These are phyloP conservation scores for Escovopsis sp. DNA, from an alignment of 2,329 filamentous ascomycete genomes.

Conservation along the genomic window DNA sequence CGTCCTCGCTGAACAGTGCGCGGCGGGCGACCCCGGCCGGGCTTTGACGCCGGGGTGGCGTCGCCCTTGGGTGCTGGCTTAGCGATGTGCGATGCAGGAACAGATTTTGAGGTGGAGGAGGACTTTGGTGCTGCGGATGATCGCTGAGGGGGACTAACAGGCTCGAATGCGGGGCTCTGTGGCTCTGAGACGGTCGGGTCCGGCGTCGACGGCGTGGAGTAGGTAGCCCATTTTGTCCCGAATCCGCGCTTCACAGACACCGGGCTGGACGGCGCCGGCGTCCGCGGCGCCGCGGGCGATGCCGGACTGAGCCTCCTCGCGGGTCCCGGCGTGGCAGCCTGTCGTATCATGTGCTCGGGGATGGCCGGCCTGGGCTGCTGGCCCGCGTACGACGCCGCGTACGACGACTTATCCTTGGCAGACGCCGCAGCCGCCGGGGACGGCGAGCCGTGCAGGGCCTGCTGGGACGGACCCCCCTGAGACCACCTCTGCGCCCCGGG, in stretches of 20 bases:
- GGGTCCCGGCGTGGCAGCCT: conserved; percentile 19
- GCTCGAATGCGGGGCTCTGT: conserved; percentile 41
- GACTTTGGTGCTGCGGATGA: conserved; percentile 18
- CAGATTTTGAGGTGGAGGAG: conserved; percentile 18
- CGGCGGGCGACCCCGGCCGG: conserved; percentile 20
- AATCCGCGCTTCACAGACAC: conserved; percentile 19
- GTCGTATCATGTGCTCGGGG: conserved; percentile 27
- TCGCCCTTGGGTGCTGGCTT: conserved; percentile 16
- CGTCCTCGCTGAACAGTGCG: conserved; percentile 22
- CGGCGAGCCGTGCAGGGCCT: conserved; percentile 12
- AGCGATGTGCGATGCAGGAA: conserved; percentile 11
- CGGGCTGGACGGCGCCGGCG: conserved; percentile 18
- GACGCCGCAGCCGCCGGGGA: conserved; percentile 12
- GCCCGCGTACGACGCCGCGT: conserved; percentile 15
- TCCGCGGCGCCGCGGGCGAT: conserved; percentile 17
- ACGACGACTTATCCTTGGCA: conserved; percentile 14
- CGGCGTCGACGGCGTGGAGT: conserved; percentile 45
- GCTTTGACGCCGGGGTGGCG: conserved; percentile 9
- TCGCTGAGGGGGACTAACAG: conserved; percentile 38
- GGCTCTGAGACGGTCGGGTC: conserved; percentile 21
- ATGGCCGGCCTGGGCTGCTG: conserved; percentile 23
- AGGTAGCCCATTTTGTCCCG: conserved; percentile 45
- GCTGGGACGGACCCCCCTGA: conserved; percentile 15
- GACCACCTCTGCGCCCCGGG: conserved; percentile 18
- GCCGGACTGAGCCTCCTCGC: conserved; percentile 18